Base-by-base conservation (phyloP, 176 grass and related monocot species). In the Zizania latifolia region DNA sequence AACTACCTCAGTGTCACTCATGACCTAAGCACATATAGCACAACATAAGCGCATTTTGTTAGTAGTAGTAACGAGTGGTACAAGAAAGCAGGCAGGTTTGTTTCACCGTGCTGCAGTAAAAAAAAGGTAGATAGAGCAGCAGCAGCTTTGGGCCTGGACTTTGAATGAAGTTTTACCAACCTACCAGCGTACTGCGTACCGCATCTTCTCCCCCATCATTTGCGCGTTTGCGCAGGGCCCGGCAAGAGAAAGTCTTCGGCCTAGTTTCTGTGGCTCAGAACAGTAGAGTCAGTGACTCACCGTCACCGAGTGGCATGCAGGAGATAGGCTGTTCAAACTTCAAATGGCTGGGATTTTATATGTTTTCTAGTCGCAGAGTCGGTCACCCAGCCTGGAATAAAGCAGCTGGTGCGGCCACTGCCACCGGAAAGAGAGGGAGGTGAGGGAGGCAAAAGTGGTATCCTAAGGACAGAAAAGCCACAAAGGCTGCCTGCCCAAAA, bases 361-460 rank as follows among this genome's bases (percentile, higher is more conserved):
- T 72, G 41, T 11, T 53, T 23, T 12, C 11, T 54, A 62, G 21
- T 70, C 30, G 48, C 73, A n/a, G 19, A 53, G 48, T 53, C 19
- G 19, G 48, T 53, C 48, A 51, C 46, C 21, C 77, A 65, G 86
- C 23, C 57, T 70, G 26, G 75, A 88, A 83, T 82, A 87, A 87
- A 83, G 28, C 40, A 15, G 53, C 51, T 14, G 58, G 65, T 71
- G 44, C 60, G 32, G 43, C 43, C 26, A 13, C 84, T 75, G 75
- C 34, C 64, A 63, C 61, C 41, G 33, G 54, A 43, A 44, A 55
- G 64, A 5, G 16, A 65, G 53, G 2, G 24, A 6, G 43, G 35
- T 3, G 41, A 35, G 9, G 34, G 14, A 6, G 50, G 35, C 24
- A 62, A 53, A 41, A 46, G 45, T 44, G 46, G 67, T 27, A 78